Conservation (phyloP, 2,329 filamentous ascomycete genomes). For the Escovopsis sp. region DNA sequence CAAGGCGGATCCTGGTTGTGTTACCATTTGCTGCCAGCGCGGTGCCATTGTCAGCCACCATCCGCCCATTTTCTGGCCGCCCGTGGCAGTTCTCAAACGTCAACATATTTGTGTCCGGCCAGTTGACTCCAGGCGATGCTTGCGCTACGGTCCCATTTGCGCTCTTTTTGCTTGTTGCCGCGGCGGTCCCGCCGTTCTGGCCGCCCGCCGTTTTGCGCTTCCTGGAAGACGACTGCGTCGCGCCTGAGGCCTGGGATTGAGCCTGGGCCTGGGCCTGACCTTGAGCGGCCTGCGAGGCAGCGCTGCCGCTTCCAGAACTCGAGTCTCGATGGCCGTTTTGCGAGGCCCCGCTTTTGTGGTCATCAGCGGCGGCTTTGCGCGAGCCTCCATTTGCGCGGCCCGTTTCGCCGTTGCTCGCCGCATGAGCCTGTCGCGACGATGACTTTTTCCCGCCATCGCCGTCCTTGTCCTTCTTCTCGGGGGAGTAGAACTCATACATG, state of each 20-base stretch:
- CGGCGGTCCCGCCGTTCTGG: slow-evolving; percentile 7
- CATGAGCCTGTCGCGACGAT: slow-evolving; percentile 31
- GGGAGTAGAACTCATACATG: slow-evolving; percentile 50
- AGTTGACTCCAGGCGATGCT: slow-evolving; percentile 22
- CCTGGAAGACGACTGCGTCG: slow-evolving; percentile 41
- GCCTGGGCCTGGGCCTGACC: too few species aligned
- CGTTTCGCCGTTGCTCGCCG: slow-evolving; percentile 22
- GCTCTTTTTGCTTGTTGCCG: slow-evolving; percentile 8
- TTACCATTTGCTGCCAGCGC: slow-evolving; percentile 73
- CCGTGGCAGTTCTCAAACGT: slow-evolving; percentile 63
- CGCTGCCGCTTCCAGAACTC: slow-evolving; percentile 12
- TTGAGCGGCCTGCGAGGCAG: slow-evolving; percentile 15
- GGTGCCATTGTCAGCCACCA: slow-evolving; percentile 85
- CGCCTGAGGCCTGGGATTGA: slow-evolving; percentile 32
- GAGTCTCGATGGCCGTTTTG: slow-evolving; percentile 25
- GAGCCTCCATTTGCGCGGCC: slow-evolving; percentile 19
- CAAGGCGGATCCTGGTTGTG: slow-evolving; percentile 6
- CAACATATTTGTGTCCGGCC: slow-evolving; percentile 69
- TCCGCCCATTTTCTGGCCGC: slow-evolving; percentile 56
- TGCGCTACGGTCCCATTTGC: slow-evolving; percentile 18
- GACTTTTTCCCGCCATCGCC: slow-evolving; percentile 30
- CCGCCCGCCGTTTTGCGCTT: slow-evolving; percentile 64
- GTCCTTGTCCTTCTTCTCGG: slow-evolving; percentile 40
- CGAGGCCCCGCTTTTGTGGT: slow-evolving; percentile 21
- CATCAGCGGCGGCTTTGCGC: slow-evolving; percentile 28